These are phyloP conservation scores for Podosphaera xanthii DNA, from an alignment of 2,329 filamentous ascomycete genomes.

Conservation along the genomic window DNA sequence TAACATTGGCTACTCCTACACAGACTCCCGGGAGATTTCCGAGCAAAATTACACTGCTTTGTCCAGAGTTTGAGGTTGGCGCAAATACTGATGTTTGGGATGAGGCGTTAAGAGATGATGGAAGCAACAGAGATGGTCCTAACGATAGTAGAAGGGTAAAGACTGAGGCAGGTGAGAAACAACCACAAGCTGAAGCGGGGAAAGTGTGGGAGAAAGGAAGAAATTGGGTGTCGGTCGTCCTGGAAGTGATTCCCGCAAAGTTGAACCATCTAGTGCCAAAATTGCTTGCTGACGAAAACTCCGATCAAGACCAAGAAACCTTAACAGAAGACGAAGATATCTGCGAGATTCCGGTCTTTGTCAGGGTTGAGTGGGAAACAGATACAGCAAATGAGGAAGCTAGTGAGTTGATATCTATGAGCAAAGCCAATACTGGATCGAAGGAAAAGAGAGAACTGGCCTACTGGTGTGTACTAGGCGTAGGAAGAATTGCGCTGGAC, in stretches of 20 bases:
- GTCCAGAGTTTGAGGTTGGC: slow-evolving; percentile 81
- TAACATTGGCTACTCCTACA: slow-evolving; percentile 68
- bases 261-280: slow-evolving; percentile 9
- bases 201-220: slow-evolving; percentile 90
- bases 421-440: slow-evolving; percentile 28
- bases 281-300: slow-evolving; percentile 15
- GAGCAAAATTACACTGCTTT: slow-evolving; percentile 72
- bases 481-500: slow-evolving; percentile 50
- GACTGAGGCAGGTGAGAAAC: slow-evolving; percentile 17
- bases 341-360: slow-evolving; percentile 83
- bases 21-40: slow-evolving; percentile 54
- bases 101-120: slow-evolving; percentile 39
- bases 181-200: slow-evolving; percentile 50
- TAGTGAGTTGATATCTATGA: slow-evolving; percentile 15
- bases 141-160: slow-evolving; percentile 18
- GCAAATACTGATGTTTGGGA: slow-evolving; percentile 90
- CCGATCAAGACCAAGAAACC: slow-evolving; percentile 21
- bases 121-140: slow-evolving; percentile 19
- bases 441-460: slow-evolving; percentile 71
- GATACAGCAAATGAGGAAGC: slow-evolving; percentile 36
- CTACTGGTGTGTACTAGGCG: slow-evolving; percentile 85
- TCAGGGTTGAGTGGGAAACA: slow-evolving; percentile 73
- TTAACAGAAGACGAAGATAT: slow-evolving; percentile 34
- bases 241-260: slow-evolving; percentile 55
- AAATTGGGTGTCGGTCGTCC: slow-evolving; percentile 85